Conservation (phyloP, 257 asterid genomes). For the Ocimum tenuiflorum region DNA sequence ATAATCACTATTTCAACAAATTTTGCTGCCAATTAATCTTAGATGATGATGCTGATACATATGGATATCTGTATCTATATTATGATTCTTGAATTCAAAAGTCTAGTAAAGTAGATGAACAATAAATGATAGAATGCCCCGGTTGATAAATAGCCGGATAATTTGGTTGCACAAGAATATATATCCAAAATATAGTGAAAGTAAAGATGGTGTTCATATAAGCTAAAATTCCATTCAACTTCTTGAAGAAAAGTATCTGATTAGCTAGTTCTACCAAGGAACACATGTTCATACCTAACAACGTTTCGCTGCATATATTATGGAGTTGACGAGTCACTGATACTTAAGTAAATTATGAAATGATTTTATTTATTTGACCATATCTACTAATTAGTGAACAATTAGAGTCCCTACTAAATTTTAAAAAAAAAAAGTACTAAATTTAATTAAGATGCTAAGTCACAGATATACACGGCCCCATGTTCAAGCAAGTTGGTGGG, state of each 20-base stretch:
- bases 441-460: neutral
- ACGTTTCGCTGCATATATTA: too few species aligned
- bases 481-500: too few species aligned
- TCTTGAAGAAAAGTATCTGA: too few species aligned
- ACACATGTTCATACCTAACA: too few species aligned
- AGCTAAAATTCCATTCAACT: neutral
- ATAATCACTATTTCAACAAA: neutral
- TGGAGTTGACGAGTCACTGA: neutral
- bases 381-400: neutral
- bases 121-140: neutral
- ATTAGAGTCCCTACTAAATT: neutral
- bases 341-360: neutral
- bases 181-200: too few species aligned
- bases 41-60: neutral
- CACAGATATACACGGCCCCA: neutral
- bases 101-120: neutral
- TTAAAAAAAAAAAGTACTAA: too few species aligned
- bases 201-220: neutral
- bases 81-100: neutral
- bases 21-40: neutral
- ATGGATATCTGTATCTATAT: neutral
- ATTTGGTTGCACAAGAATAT: neutral
- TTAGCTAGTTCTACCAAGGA: too few species aligned
- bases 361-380: too few species aligned
- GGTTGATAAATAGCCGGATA: conserved; percentile 8